Evolutionary conservation across 2,329 filamentous ascomycete species (phyloP).

Genomic region (Emericellopsis atlantica): DNA sequence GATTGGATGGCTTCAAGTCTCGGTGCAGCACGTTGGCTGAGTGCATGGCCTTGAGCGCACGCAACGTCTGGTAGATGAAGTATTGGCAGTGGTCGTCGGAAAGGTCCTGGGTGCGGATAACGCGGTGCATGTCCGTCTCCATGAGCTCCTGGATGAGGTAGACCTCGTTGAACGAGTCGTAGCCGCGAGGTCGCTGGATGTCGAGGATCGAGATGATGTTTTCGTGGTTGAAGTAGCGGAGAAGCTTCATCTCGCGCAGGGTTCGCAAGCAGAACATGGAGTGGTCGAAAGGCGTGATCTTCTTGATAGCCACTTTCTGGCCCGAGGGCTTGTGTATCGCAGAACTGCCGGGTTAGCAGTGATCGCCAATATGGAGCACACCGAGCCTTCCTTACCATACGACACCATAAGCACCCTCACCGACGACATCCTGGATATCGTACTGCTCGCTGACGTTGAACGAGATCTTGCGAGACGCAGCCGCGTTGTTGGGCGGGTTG

Average conservation of each 20-base stretch:
- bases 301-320: conserved; percentile 99
- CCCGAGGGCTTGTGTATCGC: conserved; percentile 95
- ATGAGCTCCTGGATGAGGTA: conserved; percentile 99
- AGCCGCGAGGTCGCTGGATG: conserved; percentile 95
- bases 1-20: conserved; percentile 93
- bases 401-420: conserved; percentile 95
- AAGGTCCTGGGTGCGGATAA: conserved; percentile 95
- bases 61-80: conserved; percentile 98
- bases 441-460: conserved; percentile 99
- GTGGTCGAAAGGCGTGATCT: conserved; percentile 98
- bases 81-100: conserved; percentile 99
- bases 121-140: conserved; percentile 99
- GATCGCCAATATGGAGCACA: neutral
- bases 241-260: conserved; percentile 95
- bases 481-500: conserved; percentile 41
- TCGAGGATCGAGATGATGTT: conserved; percentile 99
- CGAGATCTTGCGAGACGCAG: conserved; percentile 81
- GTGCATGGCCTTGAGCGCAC: conserved; percentile 97
- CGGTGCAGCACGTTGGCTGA: conserved; percentile 96
- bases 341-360: conserved; percentile 44
- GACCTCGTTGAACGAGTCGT: conserved; percentile 92
- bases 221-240: conserved; percentile 98
- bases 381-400: conserved; percentile 61
- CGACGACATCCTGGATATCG: conserved; percentile 98
- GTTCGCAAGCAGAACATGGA: conserved; percentile 98